phyloP scores from a whole-genome alignment of 306 rosid genomes.

The Cyclanthera cordifolia region DNA sequence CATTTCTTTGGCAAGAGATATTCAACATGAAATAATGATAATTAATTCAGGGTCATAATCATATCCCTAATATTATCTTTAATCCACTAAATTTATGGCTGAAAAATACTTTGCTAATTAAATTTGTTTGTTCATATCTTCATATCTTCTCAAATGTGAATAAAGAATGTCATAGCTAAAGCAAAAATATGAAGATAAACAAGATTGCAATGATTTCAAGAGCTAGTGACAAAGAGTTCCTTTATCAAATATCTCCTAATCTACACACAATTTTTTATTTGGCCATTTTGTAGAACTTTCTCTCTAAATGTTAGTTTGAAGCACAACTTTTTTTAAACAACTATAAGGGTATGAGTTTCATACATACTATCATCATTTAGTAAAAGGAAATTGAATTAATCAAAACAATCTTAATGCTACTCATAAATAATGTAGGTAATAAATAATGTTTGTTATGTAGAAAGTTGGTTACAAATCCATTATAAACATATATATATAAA shows the following conservation, averaged over 20 bases:
- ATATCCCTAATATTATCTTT: background rate
- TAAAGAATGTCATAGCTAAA: background rate
- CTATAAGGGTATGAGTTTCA: no score
- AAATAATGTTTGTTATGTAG: no score
- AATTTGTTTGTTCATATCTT: background rate
- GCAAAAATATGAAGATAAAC: background rate
- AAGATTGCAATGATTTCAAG: background rate
- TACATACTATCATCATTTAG: no score
- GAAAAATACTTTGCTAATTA: background rate
- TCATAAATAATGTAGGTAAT: no score
- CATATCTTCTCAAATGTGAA: background rate
- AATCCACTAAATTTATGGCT: background rate
- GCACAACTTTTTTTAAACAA: no score
- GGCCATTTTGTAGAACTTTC: background rate
- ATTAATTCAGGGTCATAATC: background rate
- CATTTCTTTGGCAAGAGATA: no score
- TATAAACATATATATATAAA: no score
- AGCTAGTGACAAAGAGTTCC: background rate
- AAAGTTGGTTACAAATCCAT: no score
- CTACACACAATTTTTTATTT: background rate
- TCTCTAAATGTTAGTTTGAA: background rate
- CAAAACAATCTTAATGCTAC: no score
- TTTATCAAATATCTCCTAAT: background rate
- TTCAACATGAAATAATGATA: background rate
- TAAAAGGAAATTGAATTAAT: no score